Base-by-base conservation (phyloP, 2,329 filamentous ascomycete genomes). In the Didymella pinodella region DNA sequence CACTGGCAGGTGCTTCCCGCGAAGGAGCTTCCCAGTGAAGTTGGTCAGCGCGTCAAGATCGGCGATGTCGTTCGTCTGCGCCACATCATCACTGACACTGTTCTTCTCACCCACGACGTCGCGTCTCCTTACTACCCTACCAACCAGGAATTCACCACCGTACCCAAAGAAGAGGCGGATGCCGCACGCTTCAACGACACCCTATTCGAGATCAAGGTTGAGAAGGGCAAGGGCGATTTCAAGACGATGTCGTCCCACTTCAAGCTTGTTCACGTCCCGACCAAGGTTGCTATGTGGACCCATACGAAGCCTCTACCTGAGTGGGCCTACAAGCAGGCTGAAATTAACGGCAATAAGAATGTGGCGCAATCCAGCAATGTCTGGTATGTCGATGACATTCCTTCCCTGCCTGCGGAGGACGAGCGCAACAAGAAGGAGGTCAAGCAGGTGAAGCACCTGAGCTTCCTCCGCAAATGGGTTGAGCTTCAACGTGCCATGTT, bases 331-430 rank as follows among this genome's bases (percentile, higher is more conserved):
- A 95, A 96, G 78, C 95, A 99, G 79, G 94, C 96, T 73, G 95
- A 99, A 77, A 97, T 99, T 83, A 99, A 99, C 78, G 95, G 95
- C 60, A 99, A 99, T 84, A 99, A 99, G 86, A 96, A 97, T 75
- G 82, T 96, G 53, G 84, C 88, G 28, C 91, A 94, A 63, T 89
- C 90, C 75, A 97, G 92, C 76, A 99, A 99, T 76, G 85, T 97
- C 62, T 99, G 95, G 95, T 89, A 90, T 68, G 90, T 93, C 14
- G 95, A 99, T 71, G 92, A 96, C 64, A 91, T 98, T 51, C 86
- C 91, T n/a, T 93, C 89, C 10, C 80, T 98, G 46, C 82, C 89
- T 2, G 82, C 79, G 5, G 92, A 92, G 67, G 87, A 89, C 67
- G 83, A 85, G 38, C 92, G 95, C 58, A 86, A 92, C 62, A 81